Evolutionary conservation across 139 green algal species (phyloP), one percentile per base, ranked within the genome.

Genomic region (Closterium sp.): DNA sequence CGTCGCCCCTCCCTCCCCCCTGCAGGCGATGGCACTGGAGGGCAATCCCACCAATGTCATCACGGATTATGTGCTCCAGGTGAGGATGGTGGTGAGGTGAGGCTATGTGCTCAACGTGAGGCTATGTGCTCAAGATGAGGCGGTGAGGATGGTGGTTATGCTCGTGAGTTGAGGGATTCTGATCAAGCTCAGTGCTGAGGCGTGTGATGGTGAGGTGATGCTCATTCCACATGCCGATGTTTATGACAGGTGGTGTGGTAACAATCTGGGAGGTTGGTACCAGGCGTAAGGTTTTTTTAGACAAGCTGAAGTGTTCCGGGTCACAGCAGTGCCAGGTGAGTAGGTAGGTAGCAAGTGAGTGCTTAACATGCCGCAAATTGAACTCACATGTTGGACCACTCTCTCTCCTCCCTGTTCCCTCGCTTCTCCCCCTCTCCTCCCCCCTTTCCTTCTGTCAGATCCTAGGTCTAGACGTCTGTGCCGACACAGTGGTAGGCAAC

Each of bases 401-500:
- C n/a, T n/a, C n/a, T n/a, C n/a, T n/a, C 13, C 38, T 50, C 7
- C 38, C 38, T 50, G 38, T 9, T 50, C 38, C 38, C 38, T 1
- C 7, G 38, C 38, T 50, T 50, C 7, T 9, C 38, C 38, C 4
- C 38, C 38, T 9, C 38, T 31, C 6, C 10, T 89, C 27, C 21
- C 86, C 9, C 70, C 28, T 34, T 2, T 31, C 29, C 31, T 9
- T 0, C 24, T 88, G 45, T 50, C 86, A 93, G 86, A 91, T 94
- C 13, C 89, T 94, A 27, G 92, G 88, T 5, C 32, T 94, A 13
- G 70, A 94, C 31, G 10, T 91, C 27, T 93, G 93, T 87, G 19
- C 62, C 19, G 95, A 97, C 91, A 98, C 96, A 10, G 86, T 96
- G 27, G 96, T 98, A n/a, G 97, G 97, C 2, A 96, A 97, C 32